phyloP scores from a whole-genome alignment of 371 early-diverging fungal species.

The Syncephalastrum contaminatum region DNA sequence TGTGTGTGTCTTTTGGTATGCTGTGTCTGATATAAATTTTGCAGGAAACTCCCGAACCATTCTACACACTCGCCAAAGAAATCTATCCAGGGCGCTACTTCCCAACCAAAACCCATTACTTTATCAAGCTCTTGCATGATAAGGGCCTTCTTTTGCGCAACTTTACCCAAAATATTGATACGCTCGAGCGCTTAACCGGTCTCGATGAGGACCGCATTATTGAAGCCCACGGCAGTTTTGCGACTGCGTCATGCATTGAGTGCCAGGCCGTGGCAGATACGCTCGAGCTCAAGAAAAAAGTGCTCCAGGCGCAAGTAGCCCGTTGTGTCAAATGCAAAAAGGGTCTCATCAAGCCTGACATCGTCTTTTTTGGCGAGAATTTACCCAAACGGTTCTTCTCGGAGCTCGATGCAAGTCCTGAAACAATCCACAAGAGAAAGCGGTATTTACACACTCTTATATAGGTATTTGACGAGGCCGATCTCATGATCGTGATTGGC shows the following conservation, averaged over 20 bases:
- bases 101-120: constrained; percentile 88
- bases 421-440: neutral
- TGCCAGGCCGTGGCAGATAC: constrained; percentile 45
- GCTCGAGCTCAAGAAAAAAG: constrained; percentile 30
- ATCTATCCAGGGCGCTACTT: constrained; percentile 81
- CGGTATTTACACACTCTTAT: neutral
- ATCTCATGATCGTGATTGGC: constrained; percentile 90
- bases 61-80: constrained; percentile 89
- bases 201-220: constrained; percentile 71
- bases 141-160: constrained; percentile 75
- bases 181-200: constrained; percentile 87
- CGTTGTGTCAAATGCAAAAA: constrained; percentile 60
- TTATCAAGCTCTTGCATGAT: constrained; percentile 75
- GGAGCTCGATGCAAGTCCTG: constrained; percentile 39
- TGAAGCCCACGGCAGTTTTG: constrained; percentile 95
- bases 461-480: constrained; percentile 72
- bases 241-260: constrained; percentile 74
- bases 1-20: neutral
- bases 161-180: constrained; percentile 97
- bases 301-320: constrained; percentile 68
- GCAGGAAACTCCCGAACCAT: constrained; percentile 81
- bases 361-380: constrained; percentile 93
- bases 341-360: constrained; percentile 88
- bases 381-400: constrained; percentile 79
- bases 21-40: neutral